Evolutionary conservation across 164 flowering plant species (phyloP), one percentile per base, ranked within the genome.

Genomic region (Chloranthus sessilifolius): DNA sequence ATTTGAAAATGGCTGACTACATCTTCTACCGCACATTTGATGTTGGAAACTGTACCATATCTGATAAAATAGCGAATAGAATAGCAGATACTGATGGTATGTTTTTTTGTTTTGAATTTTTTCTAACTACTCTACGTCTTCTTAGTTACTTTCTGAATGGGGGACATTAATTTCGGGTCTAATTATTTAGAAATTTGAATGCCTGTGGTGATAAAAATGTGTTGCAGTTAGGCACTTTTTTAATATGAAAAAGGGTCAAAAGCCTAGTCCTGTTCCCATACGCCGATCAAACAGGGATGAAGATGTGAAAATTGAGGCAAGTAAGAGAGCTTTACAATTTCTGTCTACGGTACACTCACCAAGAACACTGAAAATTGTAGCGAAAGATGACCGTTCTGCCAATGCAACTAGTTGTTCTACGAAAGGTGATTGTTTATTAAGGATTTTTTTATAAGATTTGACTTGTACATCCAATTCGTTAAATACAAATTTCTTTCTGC

Each of bases 1-100:
- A 80, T 37, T 51, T 80, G 55, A 56, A 61, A 53, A 46, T 17
- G 69, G 86, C 96, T 12, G 85, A 91, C 42, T 80, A 46, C 56
- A 68, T 85, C 21, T 88, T 91, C 57, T 65, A 61, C 45, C 85
- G 94, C 6, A 67, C 77, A 14, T 88, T 88, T 75, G 78, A 88
- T 71, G 98, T 91, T 53, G 63, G 55, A 14, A 47, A 43, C 5
- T 43, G 35, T 23, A 60, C 54, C 25, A 62, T 91, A 34, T 68
- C 69, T 30, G 82, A 83, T 56, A 52, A 53, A 50, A 60, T 91
- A 15, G 74, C 50, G 43, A 88, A 73, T 11, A 64, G 59, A 49
- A 69, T 91, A 56, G 81, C 78, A 50, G 80, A 69, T 20, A 17
- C 73, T 51, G 82, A 81, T 49, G 90, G 96, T 91, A 54, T 53